These are phyloP conservation scores for Lupinus albus DNA, from an alignment of 306 rosid species.

Conservation along the genomic window DNA sequence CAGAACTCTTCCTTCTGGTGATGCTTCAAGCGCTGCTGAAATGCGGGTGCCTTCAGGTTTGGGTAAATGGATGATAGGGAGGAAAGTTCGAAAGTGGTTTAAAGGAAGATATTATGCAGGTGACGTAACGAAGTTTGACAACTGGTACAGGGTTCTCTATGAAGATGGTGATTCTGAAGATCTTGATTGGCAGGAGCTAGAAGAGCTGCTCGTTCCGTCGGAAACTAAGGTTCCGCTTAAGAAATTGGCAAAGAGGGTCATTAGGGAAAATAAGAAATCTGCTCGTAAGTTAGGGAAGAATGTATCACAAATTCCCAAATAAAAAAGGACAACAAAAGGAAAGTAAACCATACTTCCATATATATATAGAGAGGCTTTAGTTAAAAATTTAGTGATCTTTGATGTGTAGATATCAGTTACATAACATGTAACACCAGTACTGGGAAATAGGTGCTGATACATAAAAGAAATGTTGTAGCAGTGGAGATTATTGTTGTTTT, in stretches of 20 bases:
- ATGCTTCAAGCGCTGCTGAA: slow-evolving; percentile 39
- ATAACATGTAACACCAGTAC: slow-evolving; percentile 15
- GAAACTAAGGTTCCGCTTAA: slow-evolving; percentile 70
- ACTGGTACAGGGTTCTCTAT: slow-evolving; percentile 77
- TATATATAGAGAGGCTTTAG: slow-evolving; percentile 35
- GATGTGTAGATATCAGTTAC: slow-evolving; percentile 11
- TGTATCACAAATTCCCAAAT: slow-evolving; percentile 24
- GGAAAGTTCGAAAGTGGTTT: slow-evolving; percentile 75
- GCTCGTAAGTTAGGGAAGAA: slow-evolving; percentile 44
- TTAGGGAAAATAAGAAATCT: slow-evolving; percentile 52
- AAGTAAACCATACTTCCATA: slow-evolving; percentile 34
- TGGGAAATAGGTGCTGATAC: slow-evolving; percentile 23
- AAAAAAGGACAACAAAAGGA: slow-evolving; percentile 48
- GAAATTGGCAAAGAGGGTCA: slow-evolving; percentile 58
- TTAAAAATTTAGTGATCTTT: slow-evolving; percentile 24
- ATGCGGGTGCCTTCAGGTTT: slow-evolving; percentile 38
- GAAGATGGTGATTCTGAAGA: slow-evolving; percentile 89
- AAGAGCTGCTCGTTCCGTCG: slow-evolving; percentile 74
- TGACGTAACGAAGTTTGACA: slow-evolving; percentile 60
- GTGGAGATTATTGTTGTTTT: slow-evolving; percentile 26
- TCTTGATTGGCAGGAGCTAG: slow-evolving; percentile 80
- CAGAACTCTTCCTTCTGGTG: slow-evolving; percentile 3
- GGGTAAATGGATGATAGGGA: slow-evolving; percentile 85
- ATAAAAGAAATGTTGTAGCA: slow-evolving; percentile 4
- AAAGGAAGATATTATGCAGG: slow-evolving; percentile 64